phyloP scores from a whole-genome alignment of 768 basidiomycete genomes.

The Imleria badia region DNA sequence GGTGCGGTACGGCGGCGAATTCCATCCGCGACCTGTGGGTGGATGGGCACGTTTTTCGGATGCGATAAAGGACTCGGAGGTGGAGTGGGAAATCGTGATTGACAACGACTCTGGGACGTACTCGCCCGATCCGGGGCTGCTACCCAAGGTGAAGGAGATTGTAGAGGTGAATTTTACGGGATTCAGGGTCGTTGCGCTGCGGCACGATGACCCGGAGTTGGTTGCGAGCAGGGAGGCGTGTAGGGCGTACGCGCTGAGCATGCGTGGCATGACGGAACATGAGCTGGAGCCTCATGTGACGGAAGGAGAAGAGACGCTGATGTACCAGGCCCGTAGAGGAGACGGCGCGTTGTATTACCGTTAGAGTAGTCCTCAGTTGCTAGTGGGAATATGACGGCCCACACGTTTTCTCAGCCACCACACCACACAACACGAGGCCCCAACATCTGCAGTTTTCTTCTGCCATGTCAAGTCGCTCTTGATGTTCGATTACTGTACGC shows the following conservation, averaged over 20 bases:
- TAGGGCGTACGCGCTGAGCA: slow-evolving; percentile 58
- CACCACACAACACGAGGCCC: slow-evolving; percentile 34
- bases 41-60: slow-evolving; percentile 69
- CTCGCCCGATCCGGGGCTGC: slow-evolving; percentile 61
- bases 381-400: slow-evolving; percentile 27
- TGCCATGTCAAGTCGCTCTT: slow-evolving; percentile 24
- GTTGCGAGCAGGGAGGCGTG: slow-evolving; percentile 64
- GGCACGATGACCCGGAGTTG: slow-evolving; percentile 55
- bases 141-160: slow-evolving; percentile 60
- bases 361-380: background rate
- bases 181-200: slow-evolving; percentile 53
- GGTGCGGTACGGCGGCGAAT: slow-evolving; percentile 77
- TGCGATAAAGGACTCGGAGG: slow-evolving; percentile 48
- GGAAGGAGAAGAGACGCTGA: slow-evolving; percentile 55
- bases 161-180: slow-evolving; percentile 76
- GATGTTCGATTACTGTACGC: slow-evolving; percentile 23
- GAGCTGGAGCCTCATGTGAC: slow-evolving; percentile 64
- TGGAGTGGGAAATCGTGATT: slow-evolving; percentile 78
- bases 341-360: background rate
- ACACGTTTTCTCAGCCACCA: slow-evolving; percentile 39
- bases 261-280: slow-evolving; percentile 56
- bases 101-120: slow-evolving; percentile 90
- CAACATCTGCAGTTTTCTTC: slow-evolving; percentile 10
- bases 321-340: slow-evolving; percentile 22
- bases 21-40: slow-evolving; percentile 69